Evolutionary conservation across 768 basidiomycete species (phyloP), one percentile per base, ranked within the genome.

Genomic region (Xanthoconium purpureum): DNA sequence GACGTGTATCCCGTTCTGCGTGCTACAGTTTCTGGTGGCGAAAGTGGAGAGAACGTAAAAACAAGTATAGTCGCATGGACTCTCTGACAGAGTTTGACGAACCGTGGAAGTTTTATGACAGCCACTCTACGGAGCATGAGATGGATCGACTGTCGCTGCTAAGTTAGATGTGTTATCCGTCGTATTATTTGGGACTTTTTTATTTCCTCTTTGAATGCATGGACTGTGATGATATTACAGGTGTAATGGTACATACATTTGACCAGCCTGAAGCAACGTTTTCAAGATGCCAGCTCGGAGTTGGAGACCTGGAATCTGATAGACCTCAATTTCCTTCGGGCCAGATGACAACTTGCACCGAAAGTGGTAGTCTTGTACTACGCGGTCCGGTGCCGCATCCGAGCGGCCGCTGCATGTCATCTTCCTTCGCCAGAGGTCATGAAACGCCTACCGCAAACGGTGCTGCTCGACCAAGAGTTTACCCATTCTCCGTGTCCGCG

Each of bases 1-100:
- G 28, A 55, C 46, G 12, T 42, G 30, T 6, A 17, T 38, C 1
- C 6, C 10, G 33, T 35, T 2, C 33, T 4, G 24, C 5, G 12
- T 37, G 20, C 14, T 48, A 18, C 48, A 71, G 68, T 32, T 71
- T 71, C 55, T 71, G 68, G 69, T 63, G 69, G 69, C 66, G 71
- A 38, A 62, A n/a, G 49, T 53, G 53, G 28, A 45, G 0, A 18
- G 69, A 72, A 44, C 63, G 62, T 3, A 40, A 57, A 46, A 60
- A 10, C 10, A 54, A 55, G 3, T 70, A 71, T 55, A 33, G 30
- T 7, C 66, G 69, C 9, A 57, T 71, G 13, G 54, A 72, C 50
- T 64, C 65, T 28, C 18, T 72, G 35, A 62, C 68, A 35, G 64
- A 72, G 0, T 66, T 62, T 33, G 69, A 71, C 30, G 69, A 72